These are phyloP conservation scores for Ogataea degrootiae DNA, from an alignment of 805 yeast genomes.

Conservation along the genomic window DNA sequence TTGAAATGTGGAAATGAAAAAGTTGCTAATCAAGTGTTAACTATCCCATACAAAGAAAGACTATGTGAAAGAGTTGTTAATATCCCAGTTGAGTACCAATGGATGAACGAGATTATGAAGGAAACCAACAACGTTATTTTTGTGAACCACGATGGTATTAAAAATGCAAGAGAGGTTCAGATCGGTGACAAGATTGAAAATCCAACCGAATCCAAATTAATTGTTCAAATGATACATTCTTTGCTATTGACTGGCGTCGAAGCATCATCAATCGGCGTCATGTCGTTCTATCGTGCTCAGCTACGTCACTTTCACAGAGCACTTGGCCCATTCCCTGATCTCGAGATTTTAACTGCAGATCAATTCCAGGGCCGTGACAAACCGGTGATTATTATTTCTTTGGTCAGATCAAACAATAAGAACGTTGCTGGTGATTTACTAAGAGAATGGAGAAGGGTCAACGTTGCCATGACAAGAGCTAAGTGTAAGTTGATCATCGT, in stretches of 20 bases:
- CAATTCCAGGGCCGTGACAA: slow-evolving; percentile 96
- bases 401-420: slow-evolving; percentile 75
- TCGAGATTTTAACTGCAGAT: slow-evolving; percentile 91
- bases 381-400: slow-evolving; percentile 81
- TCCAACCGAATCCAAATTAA: slow-evolving; percentile 62
- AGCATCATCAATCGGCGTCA: slow-evolving; percentile 66
- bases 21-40: slow-evolving; percentile 57
- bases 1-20: slow-evolving; percentile 67
- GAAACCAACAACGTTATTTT: slow-evolving; percentile 64
- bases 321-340: slow-evolving; percentile 30
- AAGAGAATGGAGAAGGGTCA: slow-evolving; percentile 85
- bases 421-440: slow-evolving; percentile 70
- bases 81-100: slow-evolving; percentile 24
- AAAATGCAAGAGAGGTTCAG: slow-evolving; percentile 46
- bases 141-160: slow-evolving; percentile 68
- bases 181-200: slow-evolving; percentile 71
- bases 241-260: slow-evolving; percentile 57
- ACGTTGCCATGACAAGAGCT: slow-evolving; percentile 93
- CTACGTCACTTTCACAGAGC: slow-evolving; percentile 40
- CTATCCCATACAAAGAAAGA: slow-evolving; percentile 39
- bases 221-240: slow-evolving; percentile 56
- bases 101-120: slow-evolving; percentile 57
- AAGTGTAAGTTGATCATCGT: slow-evolving; percentile 75
- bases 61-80: slow-evolving; percentile 11
- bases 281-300: slow-evolving; percentile 87